These are phyloP conservation scores for Triticum turgidum DNA, from an alignment of 176 grass and related monocot species.

Conservation along the genomic window DNA sequence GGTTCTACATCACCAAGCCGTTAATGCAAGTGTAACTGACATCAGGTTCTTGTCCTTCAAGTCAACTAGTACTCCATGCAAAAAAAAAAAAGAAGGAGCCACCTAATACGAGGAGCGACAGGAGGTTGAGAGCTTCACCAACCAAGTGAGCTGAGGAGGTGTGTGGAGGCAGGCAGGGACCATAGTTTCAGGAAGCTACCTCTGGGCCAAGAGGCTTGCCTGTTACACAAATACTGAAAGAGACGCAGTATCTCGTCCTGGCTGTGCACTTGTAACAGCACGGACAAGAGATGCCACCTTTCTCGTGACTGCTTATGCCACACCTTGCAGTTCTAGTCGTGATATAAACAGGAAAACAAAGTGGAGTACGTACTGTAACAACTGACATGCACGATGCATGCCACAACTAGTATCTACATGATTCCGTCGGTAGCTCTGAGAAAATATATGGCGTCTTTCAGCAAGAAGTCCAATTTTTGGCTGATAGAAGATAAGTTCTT, in stretches of 20 bases:
- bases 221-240: background rate
- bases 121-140: background rate
- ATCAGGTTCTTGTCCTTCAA: background rate
- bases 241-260: background rate
- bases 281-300: background rate
- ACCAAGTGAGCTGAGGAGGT: background rate
- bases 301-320: background rate
- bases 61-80: too few species aligned
- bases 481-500: background rate
- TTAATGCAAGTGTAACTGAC: background rate
- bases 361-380: background rate
- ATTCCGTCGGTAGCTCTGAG: background rate
- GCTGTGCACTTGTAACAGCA: background rate
- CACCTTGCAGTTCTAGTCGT: background rate
- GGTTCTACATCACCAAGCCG: background rate
- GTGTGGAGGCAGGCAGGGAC: too few species aligned
- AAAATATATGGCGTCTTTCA: background rate
- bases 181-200: background rate
- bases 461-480: background rate
- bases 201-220: background rate
- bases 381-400: slow-evolving; percentile 15
- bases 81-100: background rate
- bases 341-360: background rate
- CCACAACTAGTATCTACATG: background rate
- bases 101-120: background rate